Evolutionary conservation across 2,329 filamentous ascomycete species (phyloP), one percentile per base, ranked within the genome.

Genomic region (Aspergillus japonicus): DNA sequence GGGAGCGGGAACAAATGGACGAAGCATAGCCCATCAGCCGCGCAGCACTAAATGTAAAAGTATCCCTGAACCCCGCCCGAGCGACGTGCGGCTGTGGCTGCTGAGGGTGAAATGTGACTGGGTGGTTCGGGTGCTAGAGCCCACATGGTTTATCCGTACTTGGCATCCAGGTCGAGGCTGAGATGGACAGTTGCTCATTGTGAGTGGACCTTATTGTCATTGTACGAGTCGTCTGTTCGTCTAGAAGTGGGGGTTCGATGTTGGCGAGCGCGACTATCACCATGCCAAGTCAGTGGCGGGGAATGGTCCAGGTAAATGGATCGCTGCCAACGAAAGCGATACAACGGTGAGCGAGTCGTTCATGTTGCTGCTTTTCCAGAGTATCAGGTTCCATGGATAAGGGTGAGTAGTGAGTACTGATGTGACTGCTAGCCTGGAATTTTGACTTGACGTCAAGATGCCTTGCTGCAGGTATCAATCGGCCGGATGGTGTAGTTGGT

Each of bases 401-500:
- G 4, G 1, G 1, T 6, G 24, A 26, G 24, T 26, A 5, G 1
- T 6, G 24, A 26, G 24, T 26, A 7, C 26, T 26, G 7, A 7
- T 26, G 8, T 26, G 26, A 26, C 1, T 2, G 8, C 26, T 26
- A 6, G 26, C 0, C 0, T 26, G 8, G 7, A 1, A 2, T 26
- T 26, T 1, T 1, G 26, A 23, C 23, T 23, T 23, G 23, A 2
- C 3, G 23, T 23, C 3, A 3, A 23, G 23, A 23, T 23, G 23
- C 23, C 2, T 3, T 23, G 3, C 2, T 23, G 23, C 23, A 2
- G 0, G 4, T 31, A 42, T 42, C 16, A 42, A 19, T 42, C 61
- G 66, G 69, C 68, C 63, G 70, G 69, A 69, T 72, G 66, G 68
- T 69, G 69, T 72, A 72, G 69, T 70, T 69, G 70, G 68, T 71